A percentile compares a stretch with the other conserved stretches of the same genome.
phyloP scores from a whole-genome alignment of 768 basidiomycete genomes.

The Phlegmacium glaucopus region DNA sequence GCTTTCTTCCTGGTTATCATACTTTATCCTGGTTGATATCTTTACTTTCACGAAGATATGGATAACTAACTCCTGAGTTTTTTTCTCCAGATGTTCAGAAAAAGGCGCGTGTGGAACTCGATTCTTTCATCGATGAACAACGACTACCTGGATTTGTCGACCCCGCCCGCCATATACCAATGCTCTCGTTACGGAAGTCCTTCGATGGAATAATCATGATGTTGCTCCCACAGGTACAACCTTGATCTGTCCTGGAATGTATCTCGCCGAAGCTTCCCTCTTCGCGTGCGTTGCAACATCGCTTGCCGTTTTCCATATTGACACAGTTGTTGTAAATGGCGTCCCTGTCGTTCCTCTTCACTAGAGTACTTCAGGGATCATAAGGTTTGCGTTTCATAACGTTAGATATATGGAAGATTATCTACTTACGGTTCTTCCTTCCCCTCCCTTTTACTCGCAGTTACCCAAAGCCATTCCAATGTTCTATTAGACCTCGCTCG shows the following conservation, averaged over 20 bases:
- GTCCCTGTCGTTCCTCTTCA: constrained; percentile 41
- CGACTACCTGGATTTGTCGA: constrained; percentile 28
- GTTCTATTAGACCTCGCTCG: no score
- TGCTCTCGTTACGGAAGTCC: constrained; percentile 18
- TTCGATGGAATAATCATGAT: constrained; percentile 41
- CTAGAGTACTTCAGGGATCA: constrained; percentile 39
- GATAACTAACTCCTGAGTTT: not conserved
- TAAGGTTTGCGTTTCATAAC: constrained; percentile 38
- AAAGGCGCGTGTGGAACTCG: constrained; percentile 33
- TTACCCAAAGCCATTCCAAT: constrained; percentile 29
- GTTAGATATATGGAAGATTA: constrained; percentile 4
- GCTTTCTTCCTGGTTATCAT: constrained; percentile 42
- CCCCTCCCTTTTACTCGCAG: no score
- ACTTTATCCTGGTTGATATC: constrained; percentile 14
- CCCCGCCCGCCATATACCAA: constrained; percentile 23
- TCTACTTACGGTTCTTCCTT: not conserved
- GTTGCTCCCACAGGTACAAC: constrained; percentile 40
- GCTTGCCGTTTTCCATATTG: constrained; percentile 46
- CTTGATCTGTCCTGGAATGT: constrained; percentile 40
- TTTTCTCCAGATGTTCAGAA: constrained; percentile 27
- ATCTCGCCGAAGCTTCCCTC: constrained; percentile 49
- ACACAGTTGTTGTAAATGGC: constrained; percentile 42
- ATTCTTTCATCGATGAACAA: constrained; percentile 25
- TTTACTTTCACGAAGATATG: constrained; percentile 23
- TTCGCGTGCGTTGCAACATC: constrained; percentile 42